Percentiles rank a stretch among this genome's conserved stretches.
Conservation (phyloP, 2,329 filamentous ascomycete species). For the Plectosphaerella plurivora region DNA sequence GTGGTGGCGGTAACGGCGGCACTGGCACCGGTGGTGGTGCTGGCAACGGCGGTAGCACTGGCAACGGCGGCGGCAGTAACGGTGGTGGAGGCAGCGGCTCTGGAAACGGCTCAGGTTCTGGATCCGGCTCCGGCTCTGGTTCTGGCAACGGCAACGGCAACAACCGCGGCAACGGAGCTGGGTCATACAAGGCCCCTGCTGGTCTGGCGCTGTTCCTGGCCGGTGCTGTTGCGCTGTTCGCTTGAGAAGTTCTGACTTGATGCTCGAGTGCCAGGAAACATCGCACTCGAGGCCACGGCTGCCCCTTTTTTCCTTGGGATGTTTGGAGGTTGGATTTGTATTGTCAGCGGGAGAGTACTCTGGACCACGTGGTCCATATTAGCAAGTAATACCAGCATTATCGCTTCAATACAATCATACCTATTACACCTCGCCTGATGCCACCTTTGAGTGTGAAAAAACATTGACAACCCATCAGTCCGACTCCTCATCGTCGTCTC, state of each 20-base stretch:
- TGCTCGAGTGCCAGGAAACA: no score
- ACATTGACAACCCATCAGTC: slow-evolving; percentile 30
- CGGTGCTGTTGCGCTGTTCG: slow-evolving; percentile 1
- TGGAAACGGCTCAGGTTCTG: background rate
- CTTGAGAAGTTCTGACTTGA: no score
- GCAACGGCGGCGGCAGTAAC: no score
- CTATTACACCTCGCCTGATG: background rate
- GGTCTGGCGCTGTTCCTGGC: background rate
- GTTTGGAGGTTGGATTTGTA: no score
- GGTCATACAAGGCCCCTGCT: background rate
- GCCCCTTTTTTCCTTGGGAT: no score
- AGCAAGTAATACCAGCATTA: no score
- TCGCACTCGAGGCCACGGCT: no score
- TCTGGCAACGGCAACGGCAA: background rate
- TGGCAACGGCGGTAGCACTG: background rate
- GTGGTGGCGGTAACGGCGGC: background rate
- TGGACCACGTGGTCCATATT: no score
- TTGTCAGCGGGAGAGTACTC: no score
- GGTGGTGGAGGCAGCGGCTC: background rate
- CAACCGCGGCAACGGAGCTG: background rate
- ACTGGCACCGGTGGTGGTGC: background rate
- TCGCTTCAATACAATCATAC: no score
- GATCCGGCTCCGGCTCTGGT: background rate
- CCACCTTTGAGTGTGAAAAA: background rate
- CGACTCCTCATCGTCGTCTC: slow-evolving; percentile 59